Conservation (phyloP, 1,284 basidiomycete species). For the Vanrija pseudolonga region DNA sequence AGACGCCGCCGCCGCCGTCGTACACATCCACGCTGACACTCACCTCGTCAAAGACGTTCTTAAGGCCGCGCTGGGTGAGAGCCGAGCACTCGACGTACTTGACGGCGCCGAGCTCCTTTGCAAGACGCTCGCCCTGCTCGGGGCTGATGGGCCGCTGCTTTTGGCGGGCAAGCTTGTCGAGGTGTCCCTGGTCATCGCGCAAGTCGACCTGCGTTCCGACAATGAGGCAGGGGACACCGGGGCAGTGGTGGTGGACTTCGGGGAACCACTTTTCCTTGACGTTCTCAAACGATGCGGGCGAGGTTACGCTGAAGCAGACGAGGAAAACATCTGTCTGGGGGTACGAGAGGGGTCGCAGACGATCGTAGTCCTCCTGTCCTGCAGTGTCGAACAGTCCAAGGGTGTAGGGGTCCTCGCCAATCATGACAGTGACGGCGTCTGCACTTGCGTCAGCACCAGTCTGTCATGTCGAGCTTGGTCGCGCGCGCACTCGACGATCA, state of each 20-base stretch:
- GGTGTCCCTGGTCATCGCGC: constrained; percentile 85
- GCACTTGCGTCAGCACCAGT: constrained; percentile 9
- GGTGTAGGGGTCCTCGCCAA: constrained; percentile 98
- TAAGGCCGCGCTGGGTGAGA: constrained; percentile 96
- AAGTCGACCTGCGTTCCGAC: constrained; percentile 98
- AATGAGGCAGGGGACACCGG: constrained; percentile 98
- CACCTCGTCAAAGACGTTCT: constrained; percentile 99
- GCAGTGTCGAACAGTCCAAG: constrained; percentile 98
- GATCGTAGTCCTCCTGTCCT: constrained; percentile 99
- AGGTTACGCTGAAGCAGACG: constrained; percentile 98
- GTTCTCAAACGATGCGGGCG: constrained; percentile 98
- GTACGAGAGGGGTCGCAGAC: constrained; percentile 96
- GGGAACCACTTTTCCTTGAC: constrained; percentile 99
- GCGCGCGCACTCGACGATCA: not conserved
- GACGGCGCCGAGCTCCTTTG: constrained; percentile 91
- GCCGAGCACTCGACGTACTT: constrained; percentile 99
- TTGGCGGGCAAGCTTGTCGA: constrained; percentile 92
- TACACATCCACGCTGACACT: constrained; percentile 36
- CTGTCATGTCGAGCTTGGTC: not conserved
- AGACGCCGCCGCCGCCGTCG: not conserved
- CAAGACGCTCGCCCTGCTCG: constrained; percentile 89
- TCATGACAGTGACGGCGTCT: constrained; percentile 99
- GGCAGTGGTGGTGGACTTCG: constrained; percentile 99
- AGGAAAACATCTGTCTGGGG: constrained; percentile 99
- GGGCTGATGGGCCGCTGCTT: constrained; percentile 88